Conservation (phyloP, 768 basidiomycete genomes). For the Daedalea quercina region DNA sequence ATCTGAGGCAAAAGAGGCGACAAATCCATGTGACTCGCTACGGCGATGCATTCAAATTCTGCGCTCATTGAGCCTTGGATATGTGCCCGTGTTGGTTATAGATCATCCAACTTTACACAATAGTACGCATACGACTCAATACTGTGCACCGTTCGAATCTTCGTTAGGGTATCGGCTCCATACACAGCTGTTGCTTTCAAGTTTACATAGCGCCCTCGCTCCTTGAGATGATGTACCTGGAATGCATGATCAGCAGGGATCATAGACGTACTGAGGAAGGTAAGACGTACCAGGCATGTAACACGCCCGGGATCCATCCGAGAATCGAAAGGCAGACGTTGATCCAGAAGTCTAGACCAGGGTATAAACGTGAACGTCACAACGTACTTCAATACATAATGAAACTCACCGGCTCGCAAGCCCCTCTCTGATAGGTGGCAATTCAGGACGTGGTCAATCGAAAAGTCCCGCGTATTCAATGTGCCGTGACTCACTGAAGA, state of each 20-base stretch:
- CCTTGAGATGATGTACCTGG: slow-evolving; percentile 26
- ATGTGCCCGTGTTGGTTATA: too few species aligned
- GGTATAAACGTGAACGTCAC: too few species aligned
- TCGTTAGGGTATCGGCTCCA: not conserved
- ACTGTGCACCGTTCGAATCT: too few species aligned
- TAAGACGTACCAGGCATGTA: slow-evolving; percentile 33
- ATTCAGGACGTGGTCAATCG: not conserved
- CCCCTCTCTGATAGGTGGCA: slow-evolving; percentile 17
- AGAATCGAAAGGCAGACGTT: slow-evolving; percentile 36
- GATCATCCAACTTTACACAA: too few species aligned
- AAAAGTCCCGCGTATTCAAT: not conserved
- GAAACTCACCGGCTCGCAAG: slow-evolving; percentile 17
- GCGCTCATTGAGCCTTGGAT: too few species aligned
- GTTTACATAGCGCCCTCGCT: slow-evolving; percentile 26
- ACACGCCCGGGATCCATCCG: slow-evolving; percentile 38
- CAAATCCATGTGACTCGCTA: too few species aligned
- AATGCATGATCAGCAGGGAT: not conserved
- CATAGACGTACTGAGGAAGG: not conserved
- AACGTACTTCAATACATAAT: too few species aligned
- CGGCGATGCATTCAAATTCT: too few species aligned
- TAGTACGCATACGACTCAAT: too few species aligned
- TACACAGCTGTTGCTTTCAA: too few species aligned
- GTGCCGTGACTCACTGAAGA: slow-evolving; percentile 22
- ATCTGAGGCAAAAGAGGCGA: too few species aligned
- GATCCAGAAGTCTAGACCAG: slow-evolving; percentile 27